phyloP scores from a whole-genome alignment of 345 rosid genomes.

The Euphorbia lathyris region DNA sequence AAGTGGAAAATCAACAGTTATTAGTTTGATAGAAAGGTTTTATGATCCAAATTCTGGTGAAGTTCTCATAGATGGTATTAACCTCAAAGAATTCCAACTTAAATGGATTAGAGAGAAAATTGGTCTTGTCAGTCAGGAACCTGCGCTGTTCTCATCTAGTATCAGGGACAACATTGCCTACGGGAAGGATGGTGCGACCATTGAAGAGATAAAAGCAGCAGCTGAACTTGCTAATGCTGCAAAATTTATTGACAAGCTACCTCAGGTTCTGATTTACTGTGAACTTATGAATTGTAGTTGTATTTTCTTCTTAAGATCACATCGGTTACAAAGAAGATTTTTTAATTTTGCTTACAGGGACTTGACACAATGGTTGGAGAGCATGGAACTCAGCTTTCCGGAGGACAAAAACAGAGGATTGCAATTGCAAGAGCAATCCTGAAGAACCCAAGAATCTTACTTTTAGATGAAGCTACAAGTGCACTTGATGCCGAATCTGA shows the following conservation, averaged over 20 bases:
- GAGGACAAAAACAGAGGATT: constrained; percentile 86
- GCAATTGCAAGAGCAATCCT: constrained; percentile 44
- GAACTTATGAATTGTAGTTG: background rate
- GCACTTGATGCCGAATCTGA: constrained; percentile 50
- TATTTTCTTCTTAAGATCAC: background rate
- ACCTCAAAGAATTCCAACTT: constrained; percentile 36
- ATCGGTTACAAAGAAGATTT: background rate
- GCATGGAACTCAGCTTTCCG: constrained; percentile 88
- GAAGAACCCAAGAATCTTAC: constrained; percentile 43
- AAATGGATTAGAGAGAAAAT: constrained; percentile 46
- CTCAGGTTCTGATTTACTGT: constrained; percentile 24
- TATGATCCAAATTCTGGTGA: constrained; percentile 44
- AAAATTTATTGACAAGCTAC: constrained; percentile 41
- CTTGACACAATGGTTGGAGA: constrained; percentile 89
- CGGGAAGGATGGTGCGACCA: constrained; percentile 39
- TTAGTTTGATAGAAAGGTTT: constrained; percentile 44
- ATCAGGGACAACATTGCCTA: constrained; percentile 41
- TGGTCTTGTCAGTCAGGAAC: constrained; percentile 50
- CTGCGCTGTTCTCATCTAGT: constrained; percentile 40
- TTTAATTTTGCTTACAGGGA: constrained; percentile 36
- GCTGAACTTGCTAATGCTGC: constrained; percentile 43
- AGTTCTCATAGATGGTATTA: constrained; percentile 40
- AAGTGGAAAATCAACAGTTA: constrained; percentile 47
- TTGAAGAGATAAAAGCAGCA: constrained; percentile 41
- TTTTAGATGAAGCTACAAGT: constrained; percentile 49